Evolutionary conservation across 2,329 filamentous ascomycete genomes (phyloP).

Genomic region (Dothiorella sarmentorum): DNA sequence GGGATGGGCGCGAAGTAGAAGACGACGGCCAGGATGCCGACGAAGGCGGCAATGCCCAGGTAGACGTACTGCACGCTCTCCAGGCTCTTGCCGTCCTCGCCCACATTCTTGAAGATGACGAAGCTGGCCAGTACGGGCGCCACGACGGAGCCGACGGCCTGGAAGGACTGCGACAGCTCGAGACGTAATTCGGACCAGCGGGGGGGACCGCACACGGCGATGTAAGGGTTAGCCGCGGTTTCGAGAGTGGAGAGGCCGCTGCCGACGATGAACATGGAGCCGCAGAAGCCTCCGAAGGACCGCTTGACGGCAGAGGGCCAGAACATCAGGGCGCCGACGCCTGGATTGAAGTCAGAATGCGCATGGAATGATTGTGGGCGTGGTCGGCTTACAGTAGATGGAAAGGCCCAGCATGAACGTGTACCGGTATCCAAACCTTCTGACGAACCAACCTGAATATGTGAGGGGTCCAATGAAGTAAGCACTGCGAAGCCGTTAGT

Average conservation of each 20-base stretch:
- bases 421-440: conserved; percentile 72
- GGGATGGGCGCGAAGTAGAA: conserved; percentile 67
- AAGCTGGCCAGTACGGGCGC: conserved; percentile 70
- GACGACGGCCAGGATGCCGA: conserved; percentile 61
- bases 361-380: neutral
- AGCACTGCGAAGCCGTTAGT: conserved; percentile 33
- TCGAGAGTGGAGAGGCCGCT: conserved; percentile 71
- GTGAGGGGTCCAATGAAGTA: conserved; percentile 54
- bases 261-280: conserved; percentile 68
- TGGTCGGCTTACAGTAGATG: conserved; percentile 51
- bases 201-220: conserved; percentile 70
- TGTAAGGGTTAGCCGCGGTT: conserved; percentile 74
- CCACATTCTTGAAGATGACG: conserved; percentile 66
- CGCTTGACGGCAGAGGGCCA: conserved; percentile 75
- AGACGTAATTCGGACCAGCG: conserved; percentile 72
- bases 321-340: conserved; percentile 70
- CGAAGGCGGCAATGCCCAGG: conserved; percentile 72
- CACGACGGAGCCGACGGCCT: conserved; percentile 71
- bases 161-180: conserved; percentile 74
- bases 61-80: conserved; percentile 76
- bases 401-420: conserved; percentile 73
- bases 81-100: conserved; percentile 54
- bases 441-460: conserved; percentile 59
- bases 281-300: conserved; percentile 72
- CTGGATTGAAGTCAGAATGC: neutral